Conservation (phyloP, 192 early-diverging fungal species). For the Jimgerdemannia flammicorona region DNA sequence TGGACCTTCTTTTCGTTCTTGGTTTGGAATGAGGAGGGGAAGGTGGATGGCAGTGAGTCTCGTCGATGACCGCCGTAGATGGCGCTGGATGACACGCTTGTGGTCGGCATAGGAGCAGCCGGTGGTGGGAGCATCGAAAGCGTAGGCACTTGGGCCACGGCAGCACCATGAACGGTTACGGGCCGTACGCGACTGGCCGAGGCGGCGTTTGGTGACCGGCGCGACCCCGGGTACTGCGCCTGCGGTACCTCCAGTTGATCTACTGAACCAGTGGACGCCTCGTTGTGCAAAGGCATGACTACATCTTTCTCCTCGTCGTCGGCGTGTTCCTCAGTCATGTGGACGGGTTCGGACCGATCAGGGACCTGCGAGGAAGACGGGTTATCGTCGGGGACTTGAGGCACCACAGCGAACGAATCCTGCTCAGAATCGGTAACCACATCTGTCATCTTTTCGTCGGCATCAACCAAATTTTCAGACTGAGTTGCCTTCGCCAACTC, state of each 20-base stretch:
- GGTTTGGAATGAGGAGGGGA: background rate
- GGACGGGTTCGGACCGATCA: background rate
- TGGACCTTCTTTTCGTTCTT: background rate
- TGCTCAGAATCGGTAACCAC: constrained; percentile 4
- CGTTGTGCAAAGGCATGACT: background rate
- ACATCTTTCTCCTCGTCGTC: background rate
- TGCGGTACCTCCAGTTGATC: background rate
- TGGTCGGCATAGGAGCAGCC: background rate
- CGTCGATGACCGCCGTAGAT: background rate
- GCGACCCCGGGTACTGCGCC: background rate
- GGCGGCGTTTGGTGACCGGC: background rate
- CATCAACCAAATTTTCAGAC: constrained; percentile 24
- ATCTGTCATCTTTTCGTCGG: constrained; percentile 21
- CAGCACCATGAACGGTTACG: background rate
- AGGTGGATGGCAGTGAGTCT: background rate
- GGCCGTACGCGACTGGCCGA: background rate
- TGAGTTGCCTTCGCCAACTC: constrained; percentile 15
- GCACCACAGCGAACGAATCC: background rate
- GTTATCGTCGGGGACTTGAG: background rate
- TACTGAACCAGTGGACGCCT: background rate
- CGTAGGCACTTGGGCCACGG: background rate
- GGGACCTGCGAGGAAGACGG: background rate
- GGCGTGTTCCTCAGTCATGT: background rate
- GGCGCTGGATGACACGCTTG: background rate
- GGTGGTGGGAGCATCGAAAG: background rate